A percentile compares a stretch with the other conserved stretches of the same genome.
Evolutionary conservation across 2,329 filamentous ascomycete genomes (phyloP).

Genomic region (Madurella mycetomatis): DNA sequence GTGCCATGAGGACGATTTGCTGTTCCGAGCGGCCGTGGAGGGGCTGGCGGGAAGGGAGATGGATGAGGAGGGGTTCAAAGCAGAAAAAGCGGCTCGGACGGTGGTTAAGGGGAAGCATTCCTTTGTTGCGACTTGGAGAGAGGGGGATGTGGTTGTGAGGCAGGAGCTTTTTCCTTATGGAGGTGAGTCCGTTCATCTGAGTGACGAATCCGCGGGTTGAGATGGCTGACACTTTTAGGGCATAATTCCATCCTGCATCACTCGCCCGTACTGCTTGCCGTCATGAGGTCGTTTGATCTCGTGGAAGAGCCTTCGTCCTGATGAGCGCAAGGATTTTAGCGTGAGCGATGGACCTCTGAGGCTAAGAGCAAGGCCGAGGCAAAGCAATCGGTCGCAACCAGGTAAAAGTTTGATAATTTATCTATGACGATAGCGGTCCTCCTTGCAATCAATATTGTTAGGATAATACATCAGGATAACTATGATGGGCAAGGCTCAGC

Average conservation of each 20-base stretch:
- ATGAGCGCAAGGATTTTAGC: neutral
- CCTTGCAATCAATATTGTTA: no score
- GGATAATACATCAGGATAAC: no score
- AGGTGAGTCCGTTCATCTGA: constrained; percentile 37
- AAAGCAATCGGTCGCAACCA: neutral
- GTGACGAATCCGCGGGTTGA: neutral
- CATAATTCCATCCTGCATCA: constrained; percentile 68
- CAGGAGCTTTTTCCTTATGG: constrained; percentile 53
- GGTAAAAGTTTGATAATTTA: neutral
- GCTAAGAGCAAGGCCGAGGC: neutral
- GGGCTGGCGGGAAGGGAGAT: constrained; percentile 42
- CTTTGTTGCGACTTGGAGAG: constrained; percentile 45
- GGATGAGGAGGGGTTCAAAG: constrained; percentile 30
- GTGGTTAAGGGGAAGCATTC: constrained; percentile 41
- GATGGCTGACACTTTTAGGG: constrained; percentile 39
- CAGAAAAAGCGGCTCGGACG: constrained; percentile 42
- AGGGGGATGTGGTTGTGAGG: constrained; percentile 45
- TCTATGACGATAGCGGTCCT: no score
- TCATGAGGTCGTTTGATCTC: constrained; percentile 58
- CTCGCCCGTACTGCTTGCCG: constrained; percentile 58
- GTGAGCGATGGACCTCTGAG: neutral
- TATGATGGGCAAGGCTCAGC: no score
- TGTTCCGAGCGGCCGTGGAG: constrained; percentile 58
- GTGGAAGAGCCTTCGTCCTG: constrained; percentile 1
- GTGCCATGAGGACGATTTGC: constrained; percentile 61